Base-by-base conservation (phyloP, 441 rosid genomes). In the Populus hybrid region DNA sequence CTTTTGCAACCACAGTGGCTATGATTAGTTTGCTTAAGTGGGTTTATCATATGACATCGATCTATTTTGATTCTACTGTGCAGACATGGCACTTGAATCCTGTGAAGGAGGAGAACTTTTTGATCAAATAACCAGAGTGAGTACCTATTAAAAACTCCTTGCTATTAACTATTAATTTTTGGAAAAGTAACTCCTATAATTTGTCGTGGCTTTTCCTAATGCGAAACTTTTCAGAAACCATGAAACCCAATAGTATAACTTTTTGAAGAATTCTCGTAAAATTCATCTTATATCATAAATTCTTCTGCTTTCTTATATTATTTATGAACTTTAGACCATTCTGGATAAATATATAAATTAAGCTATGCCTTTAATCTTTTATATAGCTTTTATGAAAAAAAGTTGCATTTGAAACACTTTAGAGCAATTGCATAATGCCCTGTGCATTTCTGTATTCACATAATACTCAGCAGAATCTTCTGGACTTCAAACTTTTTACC, bases 11-110 rank as follows among this genome's bases (percentile, higher is more conserved):
- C 67, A 75, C 31, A 18, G 1, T 10, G 64, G 23, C 33, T 9
- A 29, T 29, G 31, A 29, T 29, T 29, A 29, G 31, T 29, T 81
- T 73, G 35, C 24, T 64, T 33, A 23, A 66, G 53, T 70, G 77
- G 69, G 66, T 50, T 78, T 73, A 3, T 79, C 61, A 35, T 59
- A 31, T n/a, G 68, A 78, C 9, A 14, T 6, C 70, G 33, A 36
- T 79, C 68, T 33, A 77, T 20, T 82, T 72, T 76, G 76, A 74
- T 76, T 74, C 4, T 78, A n/a, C 85, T 83, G 61, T 82, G 79
- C 82, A 96, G 99, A 93, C 71, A 96, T 96, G 99, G 99, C 98
- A 45, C 98, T 96, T 73, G 99, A 96, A 84, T 94, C 99, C 69
- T 96, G 98, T 70, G 97, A 96, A 86, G 99, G 97, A 40, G 99